A percentile compares a stretch with the other conserved stretches of the same genome.
Conservation (phyloP, 352 stramenopile genomes). For the Phytopythium vexans region DNA sequence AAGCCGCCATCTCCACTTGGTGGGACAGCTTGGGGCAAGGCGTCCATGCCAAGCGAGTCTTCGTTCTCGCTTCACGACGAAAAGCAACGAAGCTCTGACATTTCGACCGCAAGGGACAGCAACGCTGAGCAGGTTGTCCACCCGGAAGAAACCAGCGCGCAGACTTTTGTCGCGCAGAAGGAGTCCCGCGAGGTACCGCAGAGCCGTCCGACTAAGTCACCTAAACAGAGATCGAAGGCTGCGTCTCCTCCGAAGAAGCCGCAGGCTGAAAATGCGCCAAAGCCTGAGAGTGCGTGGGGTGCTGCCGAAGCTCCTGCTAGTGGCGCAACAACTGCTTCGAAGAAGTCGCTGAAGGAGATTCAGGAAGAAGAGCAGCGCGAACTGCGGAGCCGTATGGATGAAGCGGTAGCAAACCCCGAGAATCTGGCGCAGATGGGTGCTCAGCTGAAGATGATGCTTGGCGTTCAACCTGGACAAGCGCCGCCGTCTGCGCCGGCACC, state of each 20-base stretch:
- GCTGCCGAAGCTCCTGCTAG: slow-evolving; percentile 16
- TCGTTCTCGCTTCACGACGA: slow-evolving; percentile 36
- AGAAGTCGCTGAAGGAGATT: slow-evolving; percentile 77
- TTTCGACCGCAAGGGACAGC: too few relatives aligned
- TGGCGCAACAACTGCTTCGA: slow-evolving; percentile 3
- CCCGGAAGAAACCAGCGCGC: background rate
- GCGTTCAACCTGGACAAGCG: slow-evolving; percentile 24
- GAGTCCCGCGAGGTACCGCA: too few relatives aligned
- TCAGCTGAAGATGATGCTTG: slow-evolving; percentile 88
- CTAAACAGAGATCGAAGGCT: background rate
- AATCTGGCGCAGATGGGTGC: slow-evolving; percentile 80
- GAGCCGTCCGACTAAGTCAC: too few relatives aligned
- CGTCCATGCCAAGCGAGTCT: slow-evolving; percentile 1
- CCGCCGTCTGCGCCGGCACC: slow-evolving; percentile 7
- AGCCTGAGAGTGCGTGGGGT: slow-evolving; percentile 14
- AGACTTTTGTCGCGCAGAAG: too few relatives aligned
- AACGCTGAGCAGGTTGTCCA: slow-evolving; percentile 3
- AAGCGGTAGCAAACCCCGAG: slow-evolving; percentile 18
- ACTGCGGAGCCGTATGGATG: slow-evolving; percentile 48
- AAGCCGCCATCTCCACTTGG: background rate
- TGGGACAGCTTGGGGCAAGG: slow-evolving; percentile 1
- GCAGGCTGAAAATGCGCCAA: slow-evolving; percentile 14
- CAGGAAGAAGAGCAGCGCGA: slow-evolving; percentile 77
- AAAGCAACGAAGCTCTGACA: slow-evolving; percentile 11
- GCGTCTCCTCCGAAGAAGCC: slow-evolving; percentile 13